Base-by-base conservation (phyloP, 169 alveolate genomes). In the Cryptosporidium muris region DNA sequence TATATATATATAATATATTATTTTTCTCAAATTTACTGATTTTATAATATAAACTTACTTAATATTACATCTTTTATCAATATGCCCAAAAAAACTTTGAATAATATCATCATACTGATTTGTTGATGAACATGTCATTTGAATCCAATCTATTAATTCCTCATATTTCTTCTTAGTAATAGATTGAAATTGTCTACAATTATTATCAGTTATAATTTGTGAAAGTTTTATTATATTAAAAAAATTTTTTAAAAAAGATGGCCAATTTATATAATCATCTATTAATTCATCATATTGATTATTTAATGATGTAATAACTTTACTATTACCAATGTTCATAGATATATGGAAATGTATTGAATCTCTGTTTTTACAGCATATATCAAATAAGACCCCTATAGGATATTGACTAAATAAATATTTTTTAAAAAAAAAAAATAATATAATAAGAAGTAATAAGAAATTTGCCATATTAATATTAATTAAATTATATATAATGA, bases 191-290 rank as follows among this genome's bases (percentile, higher is more conserved):
- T 58, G 38, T 47, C 74, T 74, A 14, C 85, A 74, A 37, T 60
- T 38, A 9, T 68, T 68, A 25, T 45, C 54, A 54, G 60, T 56
- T 11, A 74, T 34, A 6, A 68, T 56, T 54, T 74, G 85, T 38
- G 85, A 74, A 43, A 74, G 36, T 64, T 74, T 74, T 12, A 74
- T 74, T 16, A 58, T 54, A 60, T 74, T 74, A 11, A 68, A 58
- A 16, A 74, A 45, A 16, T 37, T 60, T 38, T 74, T 74, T 12
- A 12, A 25, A n/a, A 74, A 56, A 37, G 25, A 4, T 8, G 37
- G 12, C 14, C 14, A 42, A 54, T 40, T 40, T 8, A 52, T 37
- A 53, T 36, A 42, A 38, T 12, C 2, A n/a, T 51, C 56, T 16
- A 36, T 34, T 14, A 7, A 0, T 11, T 38, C 42, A 38, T 12